These are phyloP conservation scores for Lactarius sp. DNA, from an alignment of 768 basidiomycete genomes.

Conservation along the genomic window DNA sequence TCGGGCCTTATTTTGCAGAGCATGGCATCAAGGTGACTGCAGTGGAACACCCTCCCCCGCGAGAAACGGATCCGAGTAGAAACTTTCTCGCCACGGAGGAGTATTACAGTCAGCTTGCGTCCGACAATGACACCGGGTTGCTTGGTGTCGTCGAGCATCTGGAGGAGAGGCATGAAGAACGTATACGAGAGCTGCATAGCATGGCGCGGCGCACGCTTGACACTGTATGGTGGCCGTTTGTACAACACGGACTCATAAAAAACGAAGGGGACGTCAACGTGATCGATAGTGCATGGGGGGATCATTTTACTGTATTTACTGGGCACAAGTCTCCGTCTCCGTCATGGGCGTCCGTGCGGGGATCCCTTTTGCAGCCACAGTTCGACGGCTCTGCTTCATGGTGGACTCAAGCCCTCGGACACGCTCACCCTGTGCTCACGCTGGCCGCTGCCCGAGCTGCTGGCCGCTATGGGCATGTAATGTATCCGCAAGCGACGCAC, in stretches of 20 bases:
- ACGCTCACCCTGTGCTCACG: slow-evolving; percentile 68
- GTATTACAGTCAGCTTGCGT: slow-evolving; percentile 62
- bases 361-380: slow-evolving; percentile 51
- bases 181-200: slow-evolving; percentile 67
- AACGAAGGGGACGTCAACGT: slow-evolving; percentile 73
- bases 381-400: slow-evolving; percentile 94
- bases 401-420: slow-evolving; percentile 96
- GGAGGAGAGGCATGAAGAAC: slow-evolving; percentile 54
- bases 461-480: slow-evolving; percentile 94
- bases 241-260: slow-evolving; percentile 76
- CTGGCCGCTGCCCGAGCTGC: slow-evolving; percentile 86
- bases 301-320: slow-evolving; percentile 76
- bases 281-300: slow-evolving; percentile 85
- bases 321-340: slow-evolving; percentile 25
- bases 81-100: slow-evolving; percentile 52
- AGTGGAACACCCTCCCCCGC: slow-evolving; percentile 55
- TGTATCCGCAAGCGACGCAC: slow-evolving; percentile 88
- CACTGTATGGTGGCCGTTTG: slow-evolving; percentile 95
- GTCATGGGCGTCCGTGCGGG: slow-evolving; percentile 24
- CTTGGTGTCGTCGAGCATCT: slow-evolving; percentile 51
- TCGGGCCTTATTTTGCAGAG: slow-evolving; percentile 73
- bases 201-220: slow-evolving; percentile 77
- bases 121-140: slow-evolving; percentile 36
- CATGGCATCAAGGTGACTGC: slow-evolving; percentile 53
- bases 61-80: slow-evolving; percentile 37